phyloP scores from a whole-genome alignment of 2,329 filamentous ascomycete genomes.

The Nemania abortiva region DNA sequence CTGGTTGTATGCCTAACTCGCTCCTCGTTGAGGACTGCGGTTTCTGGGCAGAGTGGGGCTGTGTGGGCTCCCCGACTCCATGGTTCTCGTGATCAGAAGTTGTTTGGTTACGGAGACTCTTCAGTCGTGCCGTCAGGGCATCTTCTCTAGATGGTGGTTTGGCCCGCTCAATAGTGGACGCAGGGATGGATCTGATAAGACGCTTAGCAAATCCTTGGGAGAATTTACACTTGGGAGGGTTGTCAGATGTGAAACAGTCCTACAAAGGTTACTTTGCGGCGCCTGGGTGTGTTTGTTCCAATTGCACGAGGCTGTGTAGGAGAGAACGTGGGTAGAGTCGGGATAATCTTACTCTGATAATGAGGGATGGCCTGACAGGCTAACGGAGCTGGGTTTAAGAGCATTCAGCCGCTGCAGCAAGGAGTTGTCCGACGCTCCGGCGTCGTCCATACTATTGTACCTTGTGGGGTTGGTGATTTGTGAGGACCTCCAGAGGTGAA shows the following conservation, averaged over 20 bases:
- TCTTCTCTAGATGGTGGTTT: constrained; percentile 63
- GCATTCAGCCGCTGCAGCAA: constrained; percentile 68
- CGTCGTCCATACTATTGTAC: constrained; percentile 41
- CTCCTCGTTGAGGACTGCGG: background rate
- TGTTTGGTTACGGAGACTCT: constrained; percentile 59
- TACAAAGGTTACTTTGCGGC: background rate
- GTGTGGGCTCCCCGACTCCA: constrained; percentile 29
- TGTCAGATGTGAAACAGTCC: background rate
- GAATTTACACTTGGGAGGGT: constrained; percentile 13
- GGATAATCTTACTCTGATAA: constrained; percentile 57
- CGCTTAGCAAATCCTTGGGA: constrained; percentile 41
- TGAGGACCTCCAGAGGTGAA: background rate
- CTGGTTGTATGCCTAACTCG: constrained; percentile 23
- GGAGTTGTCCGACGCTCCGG: constrained; percentile 56
- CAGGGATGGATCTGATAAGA: constrained; percentile 43
- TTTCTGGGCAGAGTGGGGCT: constrained; percentile 32
- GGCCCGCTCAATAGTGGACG: constrained; percentile 57
- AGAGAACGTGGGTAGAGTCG: background rate
- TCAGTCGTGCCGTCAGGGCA: constrained; percentile 64
- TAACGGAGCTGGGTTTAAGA: constrained; percentile 57
- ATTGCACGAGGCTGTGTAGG: constrained; percentile 13
- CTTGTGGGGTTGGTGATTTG: background rate
- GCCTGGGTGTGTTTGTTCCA: background rate
- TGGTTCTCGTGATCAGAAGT: constrained; percentile 19
- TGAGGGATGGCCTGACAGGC: constrained; percentile 40